Conservation (phyloP, 306 rosid genomes). For the Astragalus membranaceus region DNA sequence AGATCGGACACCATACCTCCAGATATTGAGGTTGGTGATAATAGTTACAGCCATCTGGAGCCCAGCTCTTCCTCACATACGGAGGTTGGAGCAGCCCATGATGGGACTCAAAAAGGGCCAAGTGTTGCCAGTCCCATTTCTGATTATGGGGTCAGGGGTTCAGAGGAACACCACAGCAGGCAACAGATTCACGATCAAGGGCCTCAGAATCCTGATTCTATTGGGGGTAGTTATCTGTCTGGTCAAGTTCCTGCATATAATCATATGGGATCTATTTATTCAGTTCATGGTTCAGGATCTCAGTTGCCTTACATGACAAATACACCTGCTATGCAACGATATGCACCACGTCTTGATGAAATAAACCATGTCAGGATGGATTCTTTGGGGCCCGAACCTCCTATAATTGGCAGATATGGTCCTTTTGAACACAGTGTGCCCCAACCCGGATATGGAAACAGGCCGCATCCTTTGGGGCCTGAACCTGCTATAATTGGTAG, state of each 20-base stretch:
- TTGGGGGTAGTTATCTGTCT: constrained; percentile 15
- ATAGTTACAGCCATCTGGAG: background rate
- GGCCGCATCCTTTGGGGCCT: constrained; percentile 28
- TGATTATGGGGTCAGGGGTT: constrained; percentile 24
- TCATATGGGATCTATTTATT: constrained; percentile 21
- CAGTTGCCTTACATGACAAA: constrained; percentile 31
- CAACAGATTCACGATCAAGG: constrained; percentile 31
- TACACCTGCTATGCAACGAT: constrained; percentile 51
- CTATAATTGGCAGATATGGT: constrained; percentile 8
- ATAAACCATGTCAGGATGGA: constrained; percentile 35
- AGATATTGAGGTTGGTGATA: constrained; percentile 21
- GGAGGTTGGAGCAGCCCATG: constrained; percentile 17
- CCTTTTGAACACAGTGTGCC: constrained; percentile 23
- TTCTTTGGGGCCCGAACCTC: constrained; percentile 28
- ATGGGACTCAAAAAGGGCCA: constrained; percentile 20
- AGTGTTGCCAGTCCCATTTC: constrained; percentile 18
- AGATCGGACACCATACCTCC: constrained; percentile 18
- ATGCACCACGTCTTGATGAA: constrained; percentile 59
- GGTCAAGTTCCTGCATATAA: constrained; percentile 28
- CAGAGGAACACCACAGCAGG: constrained; percentile 28
- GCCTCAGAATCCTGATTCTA: constrained; percentile 21
- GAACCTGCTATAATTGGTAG: constrained; percentile 21
- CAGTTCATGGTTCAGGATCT: constrained; percentile 7
- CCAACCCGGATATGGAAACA: constrained; percentile 18
- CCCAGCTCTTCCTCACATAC: constrained; percentile 16